Evolutionary conservation across 768 basidiomycete species (phyloP), one percentile per base, ranked within the genome.

Genomic region (Russula ochroleuca): DNA sequence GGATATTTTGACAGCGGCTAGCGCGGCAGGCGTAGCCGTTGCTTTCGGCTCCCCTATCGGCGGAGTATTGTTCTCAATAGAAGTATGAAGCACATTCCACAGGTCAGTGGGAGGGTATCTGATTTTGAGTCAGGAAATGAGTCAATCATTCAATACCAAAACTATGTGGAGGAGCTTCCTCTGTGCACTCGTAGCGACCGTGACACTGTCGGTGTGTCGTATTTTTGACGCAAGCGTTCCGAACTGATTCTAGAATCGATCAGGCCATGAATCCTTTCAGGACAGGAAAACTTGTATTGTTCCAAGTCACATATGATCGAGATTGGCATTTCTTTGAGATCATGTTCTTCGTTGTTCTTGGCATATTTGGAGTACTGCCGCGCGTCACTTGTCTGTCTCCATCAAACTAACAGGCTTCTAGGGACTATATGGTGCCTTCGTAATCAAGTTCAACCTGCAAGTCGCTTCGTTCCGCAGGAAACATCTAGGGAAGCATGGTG

Each of bases 311-410:
- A 2, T 99, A 98, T 74, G 91, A 90, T 72, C 83, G 96, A 37
- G 94, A 94, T 70, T 99, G 97, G 97, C 97, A 98, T 72, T 98
- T 96, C 77, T 98, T 98, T 72, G 97, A 98, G 72, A 91, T 99
- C 56, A 88, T 97, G 19, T 96, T 96, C 74, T 99, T 95, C 75
- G 81, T 98, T 58, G 84, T 98, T 63, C 84, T 99, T 47, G 97
- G 97, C 11, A 81, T 98, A 65, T 99, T 99, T 73, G 97, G 97
- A 53, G 96, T 96, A 71, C 35, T 37, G 28, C 4, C 31, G 19
- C 23, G 31, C 61, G 25, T 68, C 47, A 11, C 48, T 33, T 43
- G 8, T 33, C 41, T 40, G 40, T 17, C 21, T 37, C 23, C 8
- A 28, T 57, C 43, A 28, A 50, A 17, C 59, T 66, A 15, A 62